A percentile compares a stretch with the other conserved stretches of the same genome.
phyloP scores from a whole-genome alignment of 2,329 filamentous ascomycete species.

The Escovopsis sp. region DNA sequence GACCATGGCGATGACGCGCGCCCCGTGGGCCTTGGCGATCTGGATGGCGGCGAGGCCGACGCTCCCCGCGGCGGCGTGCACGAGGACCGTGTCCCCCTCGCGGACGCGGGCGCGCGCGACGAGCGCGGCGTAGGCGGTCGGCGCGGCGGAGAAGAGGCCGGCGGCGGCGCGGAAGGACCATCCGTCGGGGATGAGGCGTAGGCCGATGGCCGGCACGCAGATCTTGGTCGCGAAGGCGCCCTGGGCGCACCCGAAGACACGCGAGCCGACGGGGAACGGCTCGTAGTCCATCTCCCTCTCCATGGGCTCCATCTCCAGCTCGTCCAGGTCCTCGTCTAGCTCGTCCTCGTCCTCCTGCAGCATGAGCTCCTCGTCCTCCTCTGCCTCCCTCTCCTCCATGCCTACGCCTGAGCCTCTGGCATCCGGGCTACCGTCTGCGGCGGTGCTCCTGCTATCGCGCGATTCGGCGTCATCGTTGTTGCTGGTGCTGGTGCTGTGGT shows the following conservation, averaged over 20 bases:
- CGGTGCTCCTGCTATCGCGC: too few species aligned
- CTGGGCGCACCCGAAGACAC: slow-evolving; percentile 75
- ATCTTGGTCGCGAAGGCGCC: slow-evolving; percentile 75
- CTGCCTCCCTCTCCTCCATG: too few species aligned
- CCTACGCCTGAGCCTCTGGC: too few species aligned
- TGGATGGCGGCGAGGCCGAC: slow-evolving; percentile 87
- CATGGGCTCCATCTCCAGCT: too few species aligned
- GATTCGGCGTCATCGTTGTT: too few species aligned
- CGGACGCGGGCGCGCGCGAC: slow-evolving; percentile 65
- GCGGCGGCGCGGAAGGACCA: slow-evolving; percentile 80
- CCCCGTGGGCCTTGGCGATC: slow-evolving; percentile 80
- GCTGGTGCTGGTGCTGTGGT: too few species aligned
- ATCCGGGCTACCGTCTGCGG: slow-evolving; percentile 21
- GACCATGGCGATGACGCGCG: slow-evolving; percentile 84
- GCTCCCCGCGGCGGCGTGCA: slow-evolving; percentile 85
- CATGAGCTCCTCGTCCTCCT: too few species aligned
- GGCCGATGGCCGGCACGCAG: slow-evolving; percentile 45
- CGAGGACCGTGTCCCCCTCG: slow-evolving; percentile 69
- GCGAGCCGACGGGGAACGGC: slow-evolving; percentile 57
- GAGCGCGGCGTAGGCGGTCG: slow-evolving; percentile 74
- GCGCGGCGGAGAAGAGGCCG: slow-evolving; percentile 80
- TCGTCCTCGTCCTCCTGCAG: too few species aligned
- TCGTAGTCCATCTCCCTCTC: too few species aligned
- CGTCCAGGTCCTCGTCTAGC: too few species aligned
- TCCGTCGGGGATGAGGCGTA: slow-evolving; percentile 61